Percentiles rank a stretch among this genome's conserved stretches.
These are phyloP conservation scores for Trichoderma sp. DNA, from an alignment of 2,329 filamentous ascomycete species.

Conservation along the genomic window DNA sequence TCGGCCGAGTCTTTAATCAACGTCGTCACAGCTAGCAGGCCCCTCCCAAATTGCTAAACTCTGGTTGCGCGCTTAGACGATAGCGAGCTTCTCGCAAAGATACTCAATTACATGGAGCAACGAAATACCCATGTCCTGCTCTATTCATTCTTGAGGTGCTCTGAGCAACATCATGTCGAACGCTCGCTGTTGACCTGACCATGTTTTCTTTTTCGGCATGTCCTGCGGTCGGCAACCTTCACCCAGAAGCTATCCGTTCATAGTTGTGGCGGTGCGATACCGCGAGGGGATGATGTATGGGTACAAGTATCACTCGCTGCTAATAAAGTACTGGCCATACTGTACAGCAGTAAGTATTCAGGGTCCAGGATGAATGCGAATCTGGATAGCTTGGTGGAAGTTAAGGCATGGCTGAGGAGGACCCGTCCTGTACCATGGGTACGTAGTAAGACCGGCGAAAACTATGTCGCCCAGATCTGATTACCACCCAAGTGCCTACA, in stretches of 20 bases:
- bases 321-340: neutral
- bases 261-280: neutral
- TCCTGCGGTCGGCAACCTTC: neutral
- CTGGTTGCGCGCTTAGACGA: neutral
- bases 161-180: neutral
- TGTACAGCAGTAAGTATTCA: neutral
- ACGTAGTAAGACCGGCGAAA: slow-evolving; percentile 9
- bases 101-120: neutral
- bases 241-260: neutral
- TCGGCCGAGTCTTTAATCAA: slow-evolving; percentile 24
- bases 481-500: neutral
- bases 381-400: neutral
- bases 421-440: neutral
- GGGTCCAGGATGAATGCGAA: neutral
- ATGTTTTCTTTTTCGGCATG: neutral
- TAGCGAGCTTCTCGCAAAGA: neutral
- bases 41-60: neutral
- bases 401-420: slow-evolving; percentile 1
- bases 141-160: neutral
- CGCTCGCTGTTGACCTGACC: neutral
- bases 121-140: neutral
- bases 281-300: too few species aligned
- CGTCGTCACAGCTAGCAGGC: slow-evolving; percentile 2
- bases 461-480: slow-evolving; percentile 14
- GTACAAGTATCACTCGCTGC: neutral